A percentile compares a stretch with the other conserved stretches of the same genome.
These are phyloP conservation scores for Kwoniella bestiolae DNA, from an alignment of 768 basidiomycete genomes.

Conservation along the genomic window DNA sequence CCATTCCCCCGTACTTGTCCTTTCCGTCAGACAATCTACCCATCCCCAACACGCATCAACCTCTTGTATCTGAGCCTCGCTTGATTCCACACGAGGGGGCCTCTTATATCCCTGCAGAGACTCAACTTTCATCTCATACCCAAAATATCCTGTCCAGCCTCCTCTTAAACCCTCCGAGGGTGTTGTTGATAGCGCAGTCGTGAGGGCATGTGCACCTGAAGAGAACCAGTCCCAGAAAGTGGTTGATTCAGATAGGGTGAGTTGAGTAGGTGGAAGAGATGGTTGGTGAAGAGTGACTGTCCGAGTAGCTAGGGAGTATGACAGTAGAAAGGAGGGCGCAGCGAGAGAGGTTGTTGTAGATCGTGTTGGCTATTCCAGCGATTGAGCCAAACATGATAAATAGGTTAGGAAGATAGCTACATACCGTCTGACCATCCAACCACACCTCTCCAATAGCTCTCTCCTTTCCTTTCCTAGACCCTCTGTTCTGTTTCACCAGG, in stretches of 20 bases:
- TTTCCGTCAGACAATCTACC: constrained; percentile 44
- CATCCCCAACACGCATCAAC: constrained; percentile 56
- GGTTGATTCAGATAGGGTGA: constrained; percentile 24
- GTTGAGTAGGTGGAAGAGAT: neutral
- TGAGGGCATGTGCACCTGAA: constrained; percentile 22
- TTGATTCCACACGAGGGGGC: neutral
- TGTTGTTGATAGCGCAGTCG: neutral
- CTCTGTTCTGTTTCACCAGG: constrained; percentile 16
- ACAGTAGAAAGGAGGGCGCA: constrained; percentile 46
- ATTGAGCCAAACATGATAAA: too few relatives aligned
- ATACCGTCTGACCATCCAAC: constrained; percentile 56
- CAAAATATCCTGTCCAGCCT: constrained; percentile 58
- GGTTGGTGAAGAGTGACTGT: constrained; percentile 43
- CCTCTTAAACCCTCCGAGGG: constrained; percentile 40
- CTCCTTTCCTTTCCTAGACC: constrained; percentile 39
- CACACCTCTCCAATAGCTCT: constrained; percentile 51
- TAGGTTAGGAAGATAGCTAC: constrained; percentile 16
- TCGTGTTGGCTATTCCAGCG: constrained; percentile 40
- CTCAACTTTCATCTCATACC: constrained; percentile 58
- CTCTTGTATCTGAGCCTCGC: constrained; percentile 1
- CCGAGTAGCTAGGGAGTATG: constrained; percentile 43
- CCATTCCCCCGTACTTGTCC: constrained; percentile 46
- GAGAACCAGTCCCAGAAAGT: constrained; percentile 55
- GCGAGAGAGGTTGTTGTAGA: constrained; percentile 52
- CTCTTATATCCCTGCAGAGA: constrained; percentile 51